phyloP scores from a whole-genome alignment of 257 asterid genomes.

The Echites panduratus region DNA sequence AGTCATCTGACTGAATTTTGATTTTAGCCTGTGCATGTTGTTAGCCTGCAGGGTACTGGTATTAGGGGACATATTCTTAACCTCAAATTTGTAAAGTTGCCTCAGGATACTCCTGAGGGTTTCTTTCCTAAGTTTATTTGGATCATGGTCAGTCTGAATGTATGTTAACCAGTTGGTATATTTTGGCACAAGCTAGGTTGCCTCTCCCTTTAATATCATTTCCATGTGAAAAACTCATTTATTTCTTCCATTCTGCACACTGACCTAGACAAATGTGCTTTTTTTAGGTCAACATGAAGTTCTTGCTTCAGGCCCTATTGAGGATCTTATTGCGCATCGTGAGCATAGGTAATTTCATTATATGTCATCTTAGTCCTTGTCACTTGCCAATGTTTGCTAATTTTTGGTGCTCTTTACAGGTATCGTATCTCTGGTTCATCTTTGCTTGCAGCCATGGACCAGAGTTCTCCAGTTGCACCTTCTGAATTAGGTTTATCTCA shows the following conservation, averaged over 20 bases:
- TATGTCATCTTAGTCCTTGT: slow-evolving; percentile 6
- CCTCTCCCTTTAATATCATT: neutral
- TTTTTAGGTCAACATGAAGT: slow-evolving; percentile 86
- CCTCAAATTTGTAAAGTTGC: neutral
- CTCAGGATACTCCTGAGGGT: neutral
- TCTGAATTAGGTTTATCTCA: slow-evolving; percentile 43
- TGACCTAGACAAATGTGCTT: slow-evolving; percentile 14
- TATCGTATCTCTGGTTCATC: slow-evolving; percentile 98
- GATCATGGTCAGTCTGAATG: neutral
- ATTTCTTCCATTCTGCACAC: slow-evolving; percentile 9
- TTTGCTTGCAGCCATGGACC: slow-evolving; percentile 91
- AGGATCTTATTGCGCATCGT: slow-evolving; percentile 99
- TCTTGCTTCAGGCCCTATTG: slow-evolving; percentile 97
- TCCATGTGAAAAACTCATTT: neutral
- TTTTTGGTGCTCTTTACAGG: slow-evolving; percentile 42
- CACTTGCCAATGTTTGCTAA: neutral
- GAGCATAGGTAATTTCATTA: slow-evolving; percentile 71
- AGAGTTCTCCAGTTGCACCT: slow-evolving; percentile 61
- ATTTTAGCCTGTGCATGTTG: neutral
- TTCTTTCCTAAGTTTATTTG: neutral
- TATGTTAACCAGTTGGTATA: neutral
- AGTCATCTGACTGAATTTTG: neutral
- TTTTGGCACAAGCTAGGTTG: neutral
- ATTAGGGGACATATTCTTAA: neutral
- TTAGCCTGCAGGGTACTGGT: neutral